Percentiles rank a stretch among this genome's conserved stretches.
These are phyloP conservation scores for Neocatenulostroma microsporum DNA, from an alignment of 2,329 filamentous ascomycete species.

Conservation along the genomic window DNA sequence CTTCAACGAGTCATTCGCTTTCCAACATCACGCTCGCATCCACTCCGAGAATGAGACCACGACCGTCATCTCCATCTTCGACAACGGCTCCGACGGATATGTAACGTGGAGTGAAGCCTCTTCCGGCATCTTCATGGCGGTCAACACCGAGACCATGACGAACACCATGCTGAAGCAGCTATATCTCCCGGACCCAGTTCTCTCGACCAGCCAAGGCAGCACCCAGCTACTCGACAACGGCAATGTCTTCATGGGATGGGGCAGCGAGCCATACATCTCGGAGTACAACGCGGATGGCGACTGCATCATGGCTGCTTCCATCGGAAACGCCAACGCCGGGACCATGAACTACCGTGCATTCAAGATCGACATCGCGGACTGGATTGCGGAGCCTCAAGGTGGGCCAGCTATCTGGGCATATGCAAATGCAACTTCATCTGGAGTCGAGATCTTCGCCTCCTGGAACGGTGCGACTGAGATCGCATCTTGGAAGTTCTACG, in stretches of 20 bases:
- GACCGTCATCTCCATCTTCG: no score
- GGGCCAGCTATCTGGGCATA: conserved; percentile 26
- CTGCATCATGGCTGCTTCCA: conserved; percentile 23
- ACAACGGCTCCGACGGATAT: no score
- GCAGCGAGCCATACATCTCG: conserved; percentile 28
- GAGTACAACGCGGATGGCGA: conserved; percentile 27
- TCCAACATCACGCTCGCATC: no score
- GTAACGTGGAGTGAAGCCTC: no score
- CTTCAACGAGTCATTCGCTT: no score
- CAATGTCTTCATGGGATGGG: conserved; percentile 28
- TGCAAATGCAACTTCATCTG: conserved; percentile 22
- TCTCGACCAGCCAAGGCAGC: no score
- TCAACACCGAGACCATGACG: no score
- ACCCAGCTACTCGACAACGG: no score
- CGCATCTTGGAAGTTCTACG: conserved; percentile 28
- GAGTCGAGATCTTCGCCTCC: conserved; percentile 27
- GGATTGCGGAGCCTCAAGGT: conserved; percentile 10
- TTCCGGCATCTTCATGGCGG: no score
- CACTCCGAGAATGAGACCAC: no score
- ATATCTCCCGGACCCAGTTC: no score
- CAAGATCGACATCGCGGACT: conserved; percentile 31
- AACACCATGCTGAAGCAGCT: no score
- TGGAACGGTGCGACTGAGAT: conserved; percentile 36
- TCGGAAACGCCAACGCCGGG: conserved; percentile 24
- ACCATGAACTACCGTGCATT: conserved; percentile 35